phyloP scores from a whole-genome alignment of 768 basidiomycete species.

The Rubroboletus pulcherrimus region DNA sequence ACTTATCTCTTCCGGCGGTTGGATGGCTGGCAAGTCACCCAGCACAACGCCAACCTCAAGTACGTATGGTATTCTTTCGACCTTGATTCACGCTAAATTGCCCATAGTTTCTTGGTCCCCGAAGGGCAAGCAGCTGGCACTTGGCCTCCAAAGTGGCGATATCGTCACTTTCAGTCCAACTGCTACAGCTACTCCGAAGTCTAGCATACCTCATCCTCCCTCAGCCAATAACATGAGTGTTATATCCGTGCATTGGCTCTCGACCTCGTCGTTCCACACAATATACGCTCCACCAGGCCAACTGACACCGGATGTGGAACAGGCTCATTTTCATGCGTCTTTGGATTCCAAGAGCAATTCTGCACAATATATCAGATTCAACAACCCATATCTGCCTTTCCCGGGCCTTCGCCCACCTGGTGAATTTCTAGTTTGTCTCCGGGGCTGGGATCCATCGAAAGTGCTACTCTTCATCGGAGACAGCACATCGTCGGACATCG shows the following conservation, averaged over 20 bases:
- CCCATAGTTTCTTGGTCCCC: constrained; percentile 78
- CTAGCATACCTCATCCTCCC: constrained; percentile 53
- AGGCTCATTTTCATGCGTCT: constrained; percentile 39
- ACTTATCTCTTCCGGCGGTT: constrained; percentile 42
- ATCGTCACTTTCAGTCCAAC: constrained; percentile 63
- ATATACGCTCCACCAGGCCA: constrained; percentile 51
- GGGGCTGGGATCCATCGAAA: constrained; percentile 44
- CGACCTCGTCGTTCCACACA: constrained; percentile 63
- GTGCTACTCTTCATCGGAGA: constrained; percentile 46
- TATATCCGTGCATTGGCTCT: constrained; percentile 63
- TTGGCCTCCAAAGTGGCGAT: constrained; percentile 67
- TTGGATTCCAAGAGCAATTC: constrained; percentile 41
- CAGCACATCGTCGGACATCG: constrained; percentile 49
- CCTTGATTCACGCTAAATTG: constrained; percentile 4
- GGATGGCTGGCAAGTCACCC: constrained; percentile 50
- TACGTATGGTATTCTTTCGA: constrained; percentile 33
- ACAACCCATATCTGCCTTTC: constrained; percentile 40
- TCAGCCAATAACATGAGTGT: constrained; percentile 44
- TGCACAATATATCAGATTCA: constrained; percentile 37
- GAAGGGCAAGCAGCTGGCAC: constrained; percentile 79
- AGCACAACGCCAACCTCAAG: constrained; percentile 56
- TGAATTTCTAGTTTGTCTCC: constrained; percentile 36
- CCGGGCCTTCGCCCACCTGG: constrained; percentile 46
- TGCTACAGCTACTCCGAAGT: constrained; percentile 52
- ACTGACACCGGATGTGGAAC: constrained; percentile 37